phyloP scores from a whole-genome alignment of 1,284 basidiomycete genomes.

The Rhodofomes roseus region DNA sequence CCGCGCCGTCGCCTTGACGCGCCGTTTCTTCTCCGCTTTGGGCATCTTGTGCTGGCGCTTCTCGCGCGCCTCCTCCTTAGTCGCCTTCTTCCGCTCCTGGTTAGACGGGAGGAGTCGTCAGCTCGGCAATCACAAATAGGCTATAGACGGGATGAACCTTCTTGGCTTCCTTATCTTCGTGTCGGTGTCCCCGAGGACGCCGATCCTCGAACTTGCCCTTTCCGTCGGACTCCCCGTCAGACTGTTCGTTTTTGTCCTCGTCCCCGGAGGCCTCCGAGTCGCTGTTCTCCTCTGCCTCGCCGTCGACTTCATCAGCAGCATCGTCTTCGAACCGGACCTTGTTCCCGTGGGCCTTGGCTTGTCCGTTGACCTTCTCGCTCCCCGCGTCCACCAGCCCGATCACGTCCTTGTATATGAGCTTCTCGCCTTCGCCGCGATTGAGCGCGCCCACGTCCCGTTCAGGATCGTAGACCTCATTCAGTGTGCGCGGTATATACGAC shows the following conservation, averaged over 20 bases:
- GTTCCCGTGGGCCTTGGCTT: constrained; percentile 9
- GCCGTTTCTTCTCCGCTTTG: constrained; percentile 87
- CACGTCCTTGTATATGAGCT: constrained; percentile 82
- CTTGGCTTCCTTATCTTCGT: constrained; percentile 90
- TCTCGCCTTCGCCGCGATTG: constrained; percentile 61
- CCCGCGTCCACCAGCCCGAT: constrained; percentile 61
- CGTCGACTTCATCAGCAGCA: constrained; percentile 10
- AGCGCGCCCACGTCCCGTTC: constrained; percentile 84
- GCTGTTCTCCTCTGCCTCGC: constrained; percentile 16
- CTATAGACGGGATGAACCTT: constrained; percentile 51
- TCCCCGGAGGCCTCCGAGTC: constrained; percentile 13
- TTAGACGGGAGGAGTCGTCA: background rate
- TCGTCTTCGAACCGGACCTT: constrained; percentile 17
- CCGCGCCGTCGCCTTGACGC: constrained; percentile 59
- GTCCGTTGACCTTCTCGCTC: background rate
- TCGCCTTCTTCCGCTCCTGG: constrained; percentile 86
- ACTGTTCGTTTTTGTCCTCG: constrained; percentile 30
- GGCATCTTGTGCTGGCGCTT: constrained; percentile 90
- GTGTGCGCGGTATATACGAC: constrained; percentile 88
- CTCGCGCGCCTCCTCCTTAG: constrained; percentile 85
- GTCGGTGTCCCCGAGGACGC: constrained; percentile 77
- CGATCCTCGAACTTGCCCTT: constrained; percentile 44
- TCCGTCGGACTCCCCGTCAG: constrained; percentile 13
- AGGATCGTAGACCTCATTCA: constrained; percentile 91
- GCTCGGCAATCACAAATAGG: background rate